These are phyloP conservation scores for Aurantiochytrium sp. DNA, from an alignment of 108 stramenopile genomes.

Conservation along the genomic window DNA sequence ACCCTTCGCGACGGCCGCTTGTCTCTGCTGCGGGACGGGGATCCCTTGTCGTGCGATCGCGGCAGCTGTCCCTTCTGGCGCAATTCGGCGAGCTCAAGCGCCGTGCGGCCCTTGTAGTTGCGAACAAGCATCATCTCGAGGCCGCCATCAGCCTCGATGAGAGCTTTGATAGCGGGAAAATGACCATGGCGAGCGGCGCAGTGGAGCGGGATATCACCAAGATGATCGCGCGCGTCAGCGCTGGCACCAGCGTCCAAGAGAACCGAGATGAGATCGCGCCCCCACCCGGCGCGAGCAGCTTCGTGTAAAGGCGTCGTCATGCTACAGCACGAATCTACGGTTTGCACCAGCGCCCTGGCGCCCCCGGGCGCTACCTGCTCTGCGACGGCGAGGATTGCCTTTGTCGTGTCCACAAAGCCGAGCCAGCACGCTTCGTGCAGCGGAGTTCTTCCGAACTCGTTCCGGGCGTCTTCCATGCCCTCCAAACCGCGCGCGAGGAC, in stretches of 20 bases:
- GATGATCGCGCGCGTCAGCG: background rate
- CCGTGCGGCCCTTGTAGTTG: constrained; percentile 6
- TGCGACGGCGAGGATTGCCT: background rate
- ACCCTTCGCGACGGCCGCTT: no score
- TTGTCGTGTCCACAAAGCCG: background rate
- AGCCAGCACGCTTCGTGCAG: constrained; percentile 25
- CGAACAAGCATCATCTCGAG: background rate
- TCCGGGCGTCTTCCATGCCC: background rate
- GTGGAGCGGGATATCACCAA: background rate
- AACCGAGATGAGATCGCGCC: background rate
- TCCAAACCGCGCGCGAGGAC: background rate
- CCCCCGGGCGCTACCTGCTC: background rate
- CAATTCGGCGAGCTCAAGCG: background rate
- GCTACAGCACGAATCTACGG: background rate
- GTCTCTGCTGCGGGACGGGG: background rate
- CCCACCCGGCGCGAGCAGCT: background rate
- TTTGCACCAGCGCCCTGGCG: background rate
- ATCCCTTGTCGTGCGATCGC: no score
- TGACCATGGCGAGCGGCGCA: constrained; percentile 24
- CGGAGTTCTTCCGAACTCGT: background rate
- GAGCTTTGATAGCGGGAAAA: background rate
- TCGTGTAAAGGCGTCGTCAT: background rate
- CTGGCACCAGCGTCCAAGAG: background rate
- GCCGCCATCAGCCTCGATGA: background rate
- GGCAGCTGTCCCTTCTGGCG: background rate